These are phyloP conservation scores for Botrytis tulipae DNA, from an alignment of 2,329 filamentous ascomycete species.

Conservation along the genomic window DNA sequence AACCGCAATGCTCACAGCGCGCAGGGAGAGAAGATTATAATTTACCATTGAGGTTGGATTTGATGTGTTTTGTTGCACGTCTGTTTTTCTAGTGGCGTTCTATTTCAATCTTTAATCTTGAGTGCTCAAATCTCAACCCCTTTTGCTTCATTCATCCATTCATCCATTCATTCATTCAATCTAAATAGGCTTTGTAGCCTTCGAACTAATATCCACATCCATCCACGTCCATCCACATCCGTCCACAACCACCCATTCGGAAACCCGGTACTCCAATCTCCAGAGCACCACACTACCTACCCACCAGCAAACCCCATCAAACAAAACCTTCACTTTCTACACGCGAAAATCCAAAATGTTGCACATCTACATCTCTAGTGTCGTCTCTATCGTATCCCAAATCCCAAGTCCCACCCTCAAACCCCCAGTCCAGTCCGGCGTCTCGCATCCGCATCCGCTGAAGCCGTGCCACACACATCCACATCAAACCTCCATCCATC, in stretches of 20 bases:
- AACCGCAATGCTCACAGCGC: background rate
- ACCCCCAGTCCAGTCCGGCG: background rate
- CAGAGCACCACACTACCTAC: background rate
- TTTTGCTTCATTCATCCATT: background rate
- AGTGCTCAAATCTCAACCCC: background rate
- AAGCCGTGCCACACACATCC: background rate
- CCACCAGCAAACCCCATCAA: background rate
- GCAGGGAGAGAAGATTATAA: background rate
- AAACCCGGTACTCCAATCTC: background rate
- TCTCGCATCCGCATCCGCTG: slow-evolving; percentile 1
- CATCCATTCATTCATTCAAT: background rate
- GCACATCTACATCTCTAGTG: background rate
- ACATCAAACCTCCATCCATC: background rate
- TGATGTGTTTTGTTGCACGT: background rate
- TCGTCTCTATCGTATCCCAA: background rate
- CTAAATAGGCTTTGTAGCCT: background rate
- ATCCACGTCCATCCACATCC: background rate
- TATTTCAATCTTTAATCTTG: background rate
- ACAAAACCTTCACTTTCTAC: background rate
- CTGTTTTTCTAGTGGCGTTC: background rate
- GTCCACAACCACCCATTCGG: background rate
- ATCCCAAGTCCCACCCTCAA: background rate
- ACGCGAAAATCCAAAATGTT: background rate
- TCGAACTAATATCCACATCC: background rate
- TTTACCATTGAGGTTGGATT: background rate